A percentile compares a stretch with the other conserved stretches of the same genome.
Conservation (phyloP, 2,329 filamentous ascomycete genomes). For the Ascochyta pisi region DNA sequence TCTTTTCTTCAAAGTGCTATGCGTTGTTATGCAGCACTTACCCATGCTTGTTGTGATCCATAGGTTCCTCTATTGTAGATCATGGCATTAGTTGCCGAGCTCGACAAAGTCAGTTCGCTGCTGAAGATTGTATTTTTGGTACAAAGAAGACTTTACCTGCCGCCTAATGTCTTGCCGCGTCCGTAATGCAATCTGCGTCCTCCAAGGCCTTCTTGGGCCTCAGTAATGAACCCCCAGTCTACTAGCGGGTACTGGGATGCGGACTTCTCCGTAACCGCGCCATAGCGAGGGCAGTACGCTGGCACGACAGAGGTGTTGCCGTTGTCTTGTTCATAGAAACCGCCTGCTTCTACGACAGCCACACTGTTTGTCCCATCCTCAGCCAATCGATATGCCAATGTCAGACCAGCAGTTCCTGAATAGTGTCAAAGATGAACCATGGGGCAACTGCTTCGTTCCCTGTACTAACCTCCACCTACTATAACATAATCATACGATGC, state of each 20-base stretch:
- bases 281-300: constrained; percentile 1
- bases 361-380: neutral
- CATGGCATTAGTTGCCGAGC: neutral
- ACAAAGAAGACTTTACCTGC: neutral
- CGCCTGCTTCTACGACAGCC: constrained; percentile 10
- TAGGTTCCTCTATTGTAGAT: neutral
- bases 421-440: neutral
- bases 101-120: neutral
- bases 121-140: neutral
- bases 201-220: neutral
- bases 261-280: neutral
- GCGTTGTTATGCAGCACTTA: neutral
- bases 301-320: neutral
- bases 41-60: neutral
- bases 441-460: neutral
- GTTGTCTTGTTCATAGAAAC: constrained; percentile 13
- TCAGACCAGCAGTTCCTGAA: neutral
- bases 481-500: neutral
- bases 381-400: neutral
- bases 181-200: neutral
- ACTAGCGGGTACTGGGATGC: neutral
- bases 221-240: neutral
- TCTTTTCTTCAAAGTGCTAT: neutral
- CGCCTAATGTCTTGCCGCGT: neutral
- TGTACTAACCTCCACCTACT: neutral